These are phyloP conservation scores for Brassica napus DNA, from an alignment of 345 rosid genomes.

Conservation along the genomic window DNA sequence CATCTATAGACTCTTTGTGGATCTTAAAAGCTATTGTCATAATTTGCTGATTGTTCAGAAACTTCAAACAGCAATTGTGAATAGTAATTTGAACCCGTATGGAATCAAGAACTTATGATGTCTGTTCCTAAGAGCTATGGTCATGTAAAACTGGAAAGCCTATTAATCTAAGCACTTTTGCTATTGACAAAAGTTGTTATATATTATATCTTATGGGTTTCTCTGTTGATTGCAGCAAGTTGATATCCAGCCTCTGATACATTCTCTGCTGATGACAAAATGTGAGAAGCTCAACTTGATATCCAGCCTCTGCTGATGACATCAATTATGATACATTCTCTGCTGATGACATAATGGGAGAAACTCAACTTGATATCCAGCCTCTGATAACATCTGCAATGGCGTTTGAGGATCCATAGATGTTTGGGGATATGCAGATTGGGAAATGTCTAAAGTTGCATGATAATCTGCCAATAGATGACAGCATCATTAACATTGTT, in stretches of 20 bases:
- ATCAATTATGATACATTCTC: slow-evolving; percentile 6
- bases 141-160: slow-evolving; percentile 43
- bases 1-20: not conserved
- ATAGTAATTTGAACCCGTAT: slow-evolving; percentile 55
- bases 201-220: not conserved
- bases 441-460: not conserved
- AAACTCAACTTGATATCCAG: slow-evolving; percentile 45
- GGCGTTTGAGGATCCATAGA: slow-evolving; percentile 36
- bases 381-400: slow-evolving; percentile 43
- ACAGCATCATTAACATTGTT: slow-evolving; percentile 36
- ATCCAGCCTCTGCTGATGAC: no score
- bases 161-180: no score
- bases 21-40: not conserved
- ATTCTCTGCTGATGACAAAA: not conserved
- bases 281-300: no score
- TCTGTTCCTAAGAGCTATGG: slow-evolving; percentile 50
- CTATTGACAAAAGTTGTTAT: no score
- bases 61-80: slow-evolving; percentile 45
- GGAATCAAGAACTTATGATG: slow-evolving; percentile 51
- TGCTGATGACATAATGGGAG: slow-evolving; percentile 48
- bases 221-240: slow-evolving; percentile 33
- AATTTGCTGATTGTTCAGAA: not conserved
- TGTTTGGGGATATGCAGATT: not conserved
- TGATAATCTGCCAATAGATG: slow-evolving; percentile 38
- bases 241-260: slow-evolving; percentile 5